Evolutionary conservation across 1,139 yeast genomes (phyloP).

Genomic region (Zygoascus sp.): DNA sequence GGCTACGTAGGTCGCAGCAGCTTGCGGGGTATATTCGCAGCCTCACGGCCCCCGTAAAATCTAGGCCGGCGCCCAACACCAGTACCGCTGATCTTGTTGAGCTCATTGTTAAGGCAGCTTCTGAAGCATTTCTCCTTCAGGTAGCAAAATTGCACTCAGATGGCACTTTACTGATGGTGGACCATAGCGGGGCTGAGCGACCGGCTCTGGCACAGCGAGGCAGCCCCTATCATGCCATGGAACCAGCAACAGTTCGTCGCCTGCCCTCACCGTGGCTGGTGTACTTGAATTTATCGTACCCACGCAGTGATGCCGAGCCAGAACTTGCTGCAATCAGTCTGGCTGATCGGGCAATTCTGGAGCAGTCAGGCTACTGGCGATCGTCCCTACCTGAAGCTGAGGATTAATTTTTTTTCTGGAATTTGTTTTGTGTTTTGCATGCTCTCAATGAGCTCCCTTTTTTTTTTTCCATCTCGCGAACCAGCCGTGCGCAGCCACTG

Average conservation of each 20-base stretch:
- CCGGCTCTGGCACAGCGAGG: background rate
- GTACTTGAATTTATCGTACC: too few relatives aligned
- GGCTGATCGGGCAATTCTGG: background rate
- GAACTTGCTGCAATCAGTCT: background rate
- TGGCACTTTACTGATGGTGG: background rate
- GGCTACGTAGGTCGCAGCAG: slow-evolving; percentile 7
- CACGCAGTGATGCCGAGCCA: background rate
- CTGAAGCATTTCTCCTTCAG: slow-evolving; percentile 20
- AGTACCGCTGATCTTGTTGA: slow-evolving; percentile 10
- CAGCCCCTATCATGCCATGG: background rate
- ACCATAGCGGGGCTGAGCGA: background rate
- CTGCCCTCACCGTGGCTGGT: slow-evolving; percentile 10
- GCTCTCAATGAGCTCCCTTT: too few relatives aligned
- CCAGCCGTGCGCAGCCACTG: background rate
- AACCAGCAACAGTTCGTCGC: background rate
- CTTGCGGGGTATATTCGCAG: too few relatives aligned
- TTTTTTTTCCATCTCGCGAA: background rate
- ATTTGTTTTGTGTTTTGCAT: background rate
- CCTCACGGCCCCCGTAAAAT: background rate
- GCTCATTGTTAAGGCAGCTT: slow-evolving; percentile 17
- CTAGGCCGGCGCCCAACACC: background rate
- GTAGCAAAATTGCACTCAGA: slow-evolving; percentile 16
- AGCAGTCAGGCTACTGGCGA: background rate
- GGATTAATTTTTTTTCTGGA: too few relatives aligned
- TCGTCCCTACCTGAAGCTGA: too few relatives aligned